Percentiles rank a stretch among this genome's conserved stretches.
Conservation (phyloP, 306 rosid genomes). For the Cucurbita maxima region DNA sequence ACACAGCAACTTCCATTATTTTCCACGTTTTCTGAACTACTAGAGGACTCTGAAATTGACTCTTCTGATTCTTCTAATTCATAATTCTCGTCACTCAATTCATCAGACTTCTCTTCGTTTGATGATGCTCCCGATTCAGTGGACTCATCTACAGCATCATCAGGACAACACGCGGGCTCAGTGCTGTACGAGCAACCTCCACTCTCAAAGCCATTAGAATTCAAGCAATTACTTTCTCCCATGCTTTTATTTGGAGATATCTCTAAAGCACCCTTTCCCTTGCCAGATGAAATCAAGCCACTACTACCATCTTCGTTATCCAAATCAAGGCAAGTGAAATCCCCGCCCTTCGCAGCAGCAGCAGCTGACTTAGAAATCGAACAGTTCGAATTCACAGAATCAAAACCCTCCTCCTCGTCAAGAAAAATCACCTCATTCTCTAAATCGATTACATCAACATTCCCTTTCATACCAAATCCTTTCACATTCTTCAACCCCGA, state of each 20-base stretch:
- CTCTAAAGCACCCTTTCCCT: neutral
- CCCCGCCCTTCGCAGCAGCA: neutral
- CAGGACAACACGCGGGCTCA: neutral
- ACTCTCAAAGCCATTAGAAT: neutral
- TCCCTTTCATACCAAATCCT: neutral
- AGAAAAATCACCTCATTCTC: conserved; percentile 1
- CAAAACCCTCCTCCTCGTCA: conserved; percentile 6
- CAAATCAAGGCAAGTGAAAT: neutral
- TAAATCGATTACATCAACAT: neutral
- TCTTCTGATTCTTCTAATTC: neutral
- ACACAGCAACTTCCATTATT: neutral
- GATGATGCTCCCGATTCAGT: neutral
- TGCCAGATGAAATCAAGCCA: neutral
- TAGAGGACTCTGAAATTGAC: neutral
- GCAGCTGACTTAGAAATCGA: conserved; percentile 1
- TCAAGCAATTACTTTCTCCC: neutral
- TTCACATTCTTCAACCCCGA: conserved; percentile 3
- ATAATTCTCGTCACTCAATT: neutral
- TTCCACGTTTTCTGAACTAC: neutral
- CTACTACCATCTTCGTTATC: neutral
- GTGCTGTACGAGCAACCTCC: neutral
- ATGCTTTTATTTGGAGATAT: neutral
- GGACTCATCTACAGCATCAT: neutral
- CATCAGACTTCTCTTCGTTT: neutral
- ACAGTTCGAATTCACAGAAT: conserved; percentile 1